Evolutionary conservation across 1,284 basidiomycete species (phyloP), one percentile per base, ranked within the genome.

Genomic region (Waitea zeae): DNA sequence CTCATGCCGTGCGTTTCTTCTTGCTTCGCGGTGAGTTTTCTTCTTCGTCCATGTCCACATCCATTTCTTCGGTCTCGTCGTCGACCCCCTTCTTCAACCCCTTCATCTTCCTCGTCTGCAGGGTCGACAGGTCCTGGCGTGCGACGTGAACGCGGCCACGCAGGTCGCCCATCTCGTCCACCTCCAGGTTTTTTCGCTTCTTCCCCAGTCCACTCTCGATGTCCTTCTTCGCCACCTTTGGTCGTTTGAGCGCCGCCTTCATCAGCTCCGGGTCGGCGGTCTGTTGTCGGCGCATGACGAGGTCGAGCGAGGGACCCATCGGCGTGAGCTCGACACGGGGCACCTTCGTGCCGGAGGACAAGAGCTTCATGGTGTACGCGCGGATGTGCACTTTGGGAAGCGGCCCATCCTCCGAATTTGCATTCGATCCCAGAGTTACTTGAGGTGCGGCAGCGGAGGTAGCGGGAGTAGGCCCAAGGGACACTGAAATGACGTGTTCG

Each of bases 121-220:
- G 50, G 58, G 70, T 82, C 44, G 51, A 57, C 45, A 99, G 55
- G 56, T 98, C 88, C 63, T 99, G 93, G 54, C 75, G 83, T 38
- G 64, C 86, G 32, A 98, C 56, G 55, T 97, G 93, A 35, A 98
- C 71, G 40, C 77, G 66, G 32, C 92, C 93, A 43, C 93, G 70
- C 57, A 92, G 58, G 56, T 98, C 89, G 38, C 93, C 93, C 93
- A 97, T 96, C 55, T 89, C 88, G 61, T 98, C 93, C 42, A 90
- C 87, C 61, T 95, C 89, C 53, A 92, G 55, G 54, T 96, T 96
- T 71, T 88, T 90, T 57, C 70, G 72, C 68, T 87, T 90, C 67
- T 86, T 87, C 27, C 84, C 87, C n/a, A 87, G 51, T 0, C 88
- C 88, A 51, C 69, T 78, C 59, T 87, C 86, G 32, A 88, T 58